phyloP scores from a whole-genome alignment of 495 filamentous ascomycete genomes.

The Penicilliopsis zonata region DNA sequence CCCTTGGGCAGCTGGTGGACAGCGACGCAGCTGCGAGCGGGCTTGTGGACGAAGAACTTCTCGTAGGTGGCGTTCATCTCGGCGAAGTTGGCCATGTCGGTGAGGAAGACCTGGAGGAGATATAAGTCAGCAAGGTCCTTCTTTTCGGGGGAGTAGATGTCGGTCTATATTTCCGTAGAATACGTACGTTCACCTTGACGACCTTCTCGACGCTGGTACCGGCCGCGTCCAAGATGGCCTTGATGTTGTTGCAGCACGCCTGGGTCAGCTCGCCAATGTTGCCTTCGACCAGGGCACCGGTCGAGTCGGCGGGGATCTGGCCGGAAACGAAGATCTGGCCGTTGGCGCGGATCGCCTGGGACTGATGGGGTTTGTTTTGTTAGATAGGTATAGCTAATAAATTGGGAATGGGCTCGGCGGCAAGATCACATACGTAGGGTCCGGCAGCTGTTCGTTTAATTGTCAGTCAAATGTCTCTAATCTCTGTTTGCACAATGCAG shows the following conservation, averaged over 20 bases:
- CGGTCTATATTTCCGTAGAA: no score
- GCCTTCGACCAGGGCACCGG: conserved; percentile 63
- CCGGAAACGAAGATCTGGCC: conserved; percentile 84
- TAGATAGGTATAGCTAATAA: no score
- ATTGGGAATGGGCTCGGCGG: conserved; percentile 1
- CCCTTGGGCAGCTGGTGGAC: conserved; percentile 84
- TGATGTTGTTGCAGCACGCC: conserved; percentile 64
- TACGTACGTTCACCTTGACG: conserved; percentile 55
- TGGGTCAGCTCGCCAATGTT: conserved; percentile 66
- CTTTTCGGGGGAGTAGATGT: no score
- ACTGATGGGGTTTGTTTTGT: no score
- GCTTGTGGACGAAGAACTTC: conserved; percentile 79
- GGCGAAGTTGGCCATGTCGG: conserved; percentile 74
- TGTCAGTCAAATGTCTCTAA: background rate
- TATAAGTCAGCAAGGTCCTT: background rate
- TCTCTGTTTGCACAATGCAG: background rate
- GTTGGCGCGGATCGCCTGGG: conserved; percentile 79
- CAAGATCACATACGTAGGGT: conserved; percentile 38
- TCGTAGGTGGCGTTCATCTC: conserved; percentile 84
- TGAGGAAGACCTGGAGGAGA: conserved; percentile 53
- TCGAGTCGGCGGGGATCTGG: conserved; percentile 71
- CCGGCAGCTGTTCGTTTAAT: conserved; percentile 33
- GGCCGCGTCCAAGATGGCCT: conserved; percentile 65
- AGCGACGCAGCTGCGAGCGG: conserved; percentile 85
- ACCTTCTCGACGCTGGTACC: conserved; percentile 62